phyloP scores from a whole-genome alignment of 1,284 basidiomycete genomes.

The Irpex sp. region DNA sequence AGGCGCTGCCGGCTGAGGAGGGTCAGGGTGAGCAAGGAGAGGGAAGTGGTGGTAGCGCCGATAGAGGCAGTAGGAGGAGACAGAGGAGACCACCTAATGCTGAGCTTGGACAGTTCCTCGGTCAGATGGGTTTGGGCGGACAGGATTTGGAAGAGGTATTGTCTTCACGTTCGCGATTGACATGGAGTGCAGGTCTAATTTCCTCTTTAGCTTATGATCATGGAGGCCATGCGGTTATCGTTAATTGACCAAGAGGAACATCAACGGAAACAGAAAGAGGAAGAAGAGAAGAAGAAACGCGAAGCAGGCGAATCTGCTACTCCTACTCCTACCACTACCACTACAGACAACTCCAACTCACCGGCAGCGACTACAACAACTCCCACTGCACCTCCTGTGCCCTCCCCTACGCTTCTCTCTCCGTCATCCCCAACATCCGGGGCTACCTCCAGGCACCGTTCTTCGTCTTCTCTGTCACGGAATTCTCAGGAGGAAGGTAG shows the following conservation, averaged over 20 bases:
- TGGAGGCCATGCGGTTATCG: conserved; percentile 98
- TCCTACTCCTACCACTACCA: neutral
- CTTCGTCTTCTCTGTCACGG: conserved; percentile 6
- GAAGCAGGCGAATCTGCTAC: conserved; percentile 16
- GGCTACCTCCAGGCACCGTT: neutral
- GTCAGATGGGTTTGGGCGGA: conserved; percentile 64
- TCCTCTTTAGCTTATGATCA: conserved; percentile 80
- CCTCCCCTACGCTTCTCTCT: conserved; percentile 1
- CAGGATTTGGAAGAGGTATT: conserved; percentile 86
- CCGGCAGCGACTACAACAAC: neutral
- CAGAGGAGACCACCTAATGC: conserved; percentile 49
- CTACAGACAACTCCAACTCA: neutral
- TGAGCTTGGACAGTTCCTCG: conserved; percentile 51
- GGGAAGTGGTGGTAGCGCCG: conserved; percentile 23
- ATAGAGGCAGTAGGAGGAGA: conserved; percentile 46
- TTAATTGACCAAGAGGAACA: conserved; percentile 87
- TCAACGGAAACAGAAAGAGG: conserved; percentile 62
- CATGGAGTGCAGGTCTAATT: neutral
- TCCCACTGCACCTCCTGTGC: neutral
- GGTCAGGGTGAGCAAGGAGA: conserved; percentile 33
- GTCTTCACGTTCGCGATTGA: too few species aligned
- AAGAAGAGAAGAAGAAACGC: conserved; percentile 44
- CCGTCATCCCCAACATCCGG: neutral
- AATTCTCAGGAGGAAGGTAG: conserved; percentile 13
- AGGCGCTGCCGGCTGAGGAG: conserved; percentile 58